A percentile compares a stretch with the other conserved stretches of the same genome.
Evolutionary conservation across 2,329 filamentous ascomycete genomes (phyloP).

Genomic region (Penicillium sp.): DNA sequence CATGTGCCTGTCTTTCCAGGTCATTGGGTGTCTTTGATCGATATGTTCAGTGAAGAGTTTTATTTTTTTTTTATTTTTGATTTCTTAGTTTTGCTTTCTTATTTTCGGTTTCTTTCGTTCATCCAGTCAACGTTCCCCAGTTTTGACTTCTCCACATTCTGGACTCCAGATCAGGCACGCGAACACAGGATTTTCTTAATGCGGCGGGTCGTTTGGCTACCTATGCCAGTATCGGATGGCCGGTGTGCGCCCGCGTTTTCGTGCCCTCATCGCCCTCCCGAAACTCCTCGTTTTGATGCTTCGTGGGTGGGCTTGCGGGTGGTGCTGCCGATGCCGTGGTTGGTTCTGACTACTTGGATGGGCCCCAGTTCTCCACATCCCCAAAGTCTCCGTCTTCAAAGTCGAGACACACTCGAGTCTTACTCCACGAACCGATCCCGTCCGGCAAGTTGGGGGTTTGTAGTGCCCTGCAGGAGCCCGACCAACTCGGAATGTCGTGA

Average conservation of each 20-base stretch:
- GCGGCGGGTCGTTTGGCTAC: constrained; percentile 2
- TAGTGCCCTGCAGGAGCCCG: background rate
- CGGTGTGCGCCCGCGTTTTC: constrained; percentile 11
- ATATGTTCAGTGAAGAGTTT: too few relatives aligned
- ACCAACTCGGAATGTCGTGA: constrained; percentile 9
- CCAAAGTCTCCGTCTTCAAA: background rate
- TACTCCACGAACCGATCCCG: too few relatives aligned
- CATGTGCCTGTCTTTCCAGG: too few relatives aligned
- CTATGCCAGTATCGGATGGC: constrained; percentile 8
- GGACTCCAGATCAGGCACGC: background rate
- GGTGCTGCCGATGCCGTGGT: constrained; percentile 1
- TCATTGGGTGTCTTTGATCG: too few relatives aligned
- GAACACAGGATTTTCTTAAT: background rate
- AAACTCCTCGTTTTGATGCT: background rate
- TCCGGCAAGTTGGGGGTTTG: too few relatives aligned
- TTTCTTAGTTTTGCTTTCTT: background rate
- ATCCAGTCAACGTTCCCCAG: constrained; percentile 12
- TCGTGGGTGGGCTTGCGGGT: background rate
- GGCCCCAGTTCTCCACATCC: constrained; percentile 8
- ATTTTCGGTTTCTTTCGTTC: constrained; percentile 1
- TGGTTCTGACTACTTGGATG: constrained; percentile 2
- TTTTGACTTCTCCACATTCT: constrained; percentile 12
- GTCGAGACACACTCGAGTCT: background rate
- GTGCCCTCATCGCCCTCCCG: background rate
- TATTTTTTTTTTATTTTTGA: too few relatives aligned